phyloP scores from a whole-genome alignment of 768 basidiomycete species.

The Suillus spraguei region DNA sequence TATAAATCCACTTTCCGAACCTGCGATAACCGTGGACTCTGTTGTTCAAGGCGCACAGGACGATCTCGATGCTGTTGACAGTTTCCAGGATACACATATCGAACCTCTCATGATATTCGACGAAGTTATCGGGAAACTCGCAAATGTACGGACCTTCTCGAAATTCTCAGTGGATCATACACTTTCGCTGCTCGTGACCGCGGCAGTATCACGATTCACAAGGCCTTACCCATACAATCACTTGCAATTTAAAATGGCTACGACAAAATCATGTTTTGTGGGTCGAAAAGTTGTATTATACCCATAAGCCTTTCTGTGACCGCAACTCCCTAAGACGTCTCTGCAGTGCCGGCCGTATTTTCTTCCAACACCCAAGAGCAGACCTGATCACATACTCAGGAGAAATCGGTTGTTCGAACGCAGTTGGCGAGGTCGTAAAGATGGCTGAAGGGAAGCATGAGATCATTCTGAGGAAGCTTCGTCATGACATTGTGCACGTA shows the following conservation, averaged over 20 bases:
- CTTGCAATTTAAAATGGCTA: conserved; percentile 51
- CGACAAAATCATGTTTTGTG: conserved; percentile 28
- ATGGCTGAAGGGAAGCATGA: conserved; percentile 61
- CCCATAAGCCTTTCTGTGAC: conserved; percentile 37
- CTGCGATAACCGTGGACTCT: no score
- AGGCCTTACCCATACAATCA: conserved; percentile 61
- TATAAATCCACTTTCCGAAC: no score
- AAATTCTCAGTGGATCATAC: no score
- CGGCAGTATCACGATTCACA: no score
- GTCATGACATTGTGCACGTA: background rate
- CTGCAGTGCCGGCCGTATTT: conserved; percentile 24
- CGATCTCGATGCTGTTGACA: no score
- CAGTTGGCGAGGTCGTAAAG: conserved; percentile 53
- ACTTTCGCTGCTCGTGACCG: no score
- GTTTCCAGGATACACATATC: no score
- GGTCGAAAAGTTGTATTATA: conserved; percentile 22
- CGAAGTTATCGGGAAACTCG: no score
- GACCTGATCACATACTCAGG: conserved; percentile 18
- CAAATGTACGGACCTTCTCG: no score
- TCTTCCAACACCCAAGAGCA: conserved; percentile 16
- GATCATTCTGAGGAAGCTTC: conserved; percentile 52
- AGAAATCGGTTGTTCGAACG: conserved; percentile 42
- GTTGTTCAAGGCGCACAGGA: no score
- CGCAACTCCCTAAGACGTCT: conserved; percentile 30
- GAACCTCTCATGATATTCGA: no score